These are phyloP conservation scores for Claviceps cyperi DNA, from an alignment of 2,329 filamentous ascomycete species.

Conservation along the genomic window DNA sequence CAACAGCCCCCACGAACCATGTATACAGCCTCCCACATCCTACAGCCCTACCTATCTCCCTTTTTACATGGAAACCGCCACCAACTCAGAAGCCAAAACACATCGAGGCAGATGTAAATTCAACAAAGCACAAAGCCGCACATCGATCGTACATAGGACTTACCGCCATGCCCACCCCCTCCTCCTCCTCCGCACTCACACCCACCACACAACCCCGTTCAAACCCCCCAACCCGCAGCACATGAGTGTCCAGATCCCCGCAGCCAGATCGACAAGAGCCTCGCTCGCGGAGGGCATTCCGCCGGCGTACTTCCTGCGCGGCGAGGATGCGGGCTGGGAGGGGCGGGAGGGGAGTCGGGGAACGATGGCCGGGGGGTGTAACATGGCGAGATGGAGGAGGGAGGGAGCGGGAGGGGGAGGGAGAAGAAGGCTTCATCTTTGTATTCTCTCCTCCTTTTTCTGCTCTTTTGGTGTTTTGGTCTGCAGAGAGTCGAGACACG, in stretches of 20 bases:
- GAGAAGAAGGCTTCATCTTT: too few species aligned
- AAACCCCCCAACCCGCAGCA: constrained; percentile 34
- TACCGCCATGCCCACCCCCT: constrained; percentile 32
- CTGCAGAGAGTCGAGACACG: too few species aligned
- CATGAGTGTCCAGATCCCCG: constrained; percentile 30
- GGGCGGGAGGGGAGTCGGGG: constrained; percentile 21
- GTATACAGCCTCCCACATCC: too few species aligned
- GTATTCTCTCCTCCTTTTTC: too few species aligned
- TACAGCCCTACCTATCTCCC: too few species aligned
- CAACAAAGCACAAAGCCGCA: too few species aligned
- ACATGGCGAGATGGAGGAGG: constrained; percentile 13
- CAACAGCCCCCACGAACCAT: too few species aligned
- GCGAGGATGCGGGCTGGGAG: constrained; percentile 29
- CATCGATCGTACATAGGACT: constrained; percentile 8
- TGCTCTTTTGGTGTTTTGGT: too few species aligned
- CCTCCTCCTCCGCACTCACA: constrained; percentile 37
- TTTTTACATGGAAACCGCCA: too few species aligned
- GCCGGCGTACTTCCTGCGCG: constrained; percentile 22
- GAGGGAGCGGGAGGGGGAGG: constrained; percentile 10
- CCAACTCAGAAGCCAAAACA: too few species aligned
- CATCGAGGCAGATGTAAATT: too few species aligned
- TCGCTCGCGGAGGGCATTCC: constrained; percentile 15
- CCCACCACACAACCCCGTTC: constrained; percentile 38
- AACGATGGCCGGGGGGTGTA: neutral
- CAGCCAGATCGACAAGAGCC: constrained; percentile 29